Base-by-base conservation (phyloP, 139 green algal species). In the Spirogloea muscicola region DNA sequence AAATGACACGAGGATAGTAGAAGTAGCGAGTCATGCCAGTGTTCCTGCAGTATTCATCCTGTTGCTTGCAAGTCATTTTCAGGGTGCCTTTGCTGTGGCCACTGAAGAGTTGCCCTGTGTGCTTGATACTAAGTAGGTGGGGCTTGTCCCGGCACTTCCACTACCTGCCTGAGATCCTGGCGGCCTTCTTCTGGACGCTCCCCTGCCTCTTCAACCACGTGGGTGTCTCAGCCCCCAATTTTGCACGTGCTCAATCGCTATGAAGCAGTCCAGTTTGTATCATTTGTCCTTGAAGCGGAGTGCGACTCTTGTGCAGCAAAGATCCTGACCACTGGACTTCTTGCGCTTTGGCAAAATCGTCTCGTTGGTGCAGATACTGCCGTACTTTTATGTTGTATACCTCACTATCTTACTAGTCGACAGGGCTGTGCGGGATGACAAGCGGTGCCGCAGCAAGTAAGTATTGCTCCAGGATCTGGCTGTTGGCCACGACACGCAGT, bases 151-250 rank as follows among this genome's bases (percentile, higher is more conserved):
- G 87, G 3, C 89, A 93, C 80, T 93, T 93, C 70, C 89, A 93
- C 77, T 93, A 92, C 62, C 44, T 93, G 27, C 89, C 88, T 16
- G 88, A 93, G 76, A 88, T 93, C 44, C n/a, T 88, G 0, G 85
- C 80, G 9, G 74, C 86, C 16, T 83, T 90, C 78, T 88, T 87
- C 48, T 92, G 88, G 88, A 90, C 75, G 3, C 16, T 84, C 34
- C 86, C 88, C 2, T 85, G 64, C 5, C 49, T 79, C 29, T 87
- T 86, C 49, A 66, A 82, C 65, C 25, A 88, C 31, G 70, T 85
- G 16, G 49, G 67, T 21, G 13, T 71, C 29, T 71, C 4, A 21
- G 18, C 29, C 0, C 16, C 4, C 62, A 63, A 9, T 68, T 68
- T 68, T 27, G 18, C 67, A 29, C 44, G 27, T 21, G 4, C n/a